Conservation (phyloP, 148 eudicot species). For the Silene latifolia region DNA sequence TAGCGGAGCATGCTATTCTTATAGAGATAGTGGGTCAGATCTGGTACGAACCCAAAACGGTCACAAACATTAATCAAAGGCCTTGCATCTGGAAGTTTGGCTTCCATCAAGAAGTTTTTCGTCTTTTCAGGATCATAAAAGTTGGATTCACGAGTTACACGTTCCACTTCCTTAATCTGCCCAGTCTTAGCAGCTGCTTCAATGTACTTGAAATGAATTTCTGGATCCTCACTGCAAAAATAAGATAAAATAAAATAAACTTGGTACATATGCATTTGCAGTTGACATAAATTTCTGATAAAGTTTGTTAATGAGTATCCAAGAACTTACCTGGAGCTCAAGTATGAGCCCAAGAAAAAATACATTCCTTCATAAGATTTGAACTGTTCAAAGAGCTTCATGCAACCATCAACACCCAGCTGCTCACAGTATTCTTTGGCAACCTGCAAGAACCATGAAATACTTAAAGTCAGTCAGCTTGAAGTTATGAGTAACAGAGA, state of each 20-base stretch:
- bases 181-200: constrained; percentile 99
- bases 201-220: constrained; percentile 93
- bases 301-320: background rate
- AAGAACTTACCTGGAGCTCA: constrained; percentile 76
- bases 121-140: constrained; percentile 93
- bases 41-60: constrained; percentile 94
- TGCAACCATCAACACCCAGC: constrained; percentile 80
- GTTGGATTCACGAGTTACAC: constrained; percentile 93
- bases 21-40: constrained; percentile 91
- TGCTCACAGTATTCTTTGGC: constrained; percentile 96
- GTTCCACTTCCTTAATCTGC: constrained; percentile 96
- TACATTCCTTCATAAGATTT: constrained; percentile 93
- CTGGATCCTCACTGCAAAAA: constrained; percentile 84
- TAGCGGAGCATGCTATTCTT: constrained; percentile 92
- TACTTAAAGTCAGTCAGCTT: background rate
- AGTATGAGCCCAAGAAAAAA: constrained; percentile 87
- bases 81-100: constrained; percentile 96
- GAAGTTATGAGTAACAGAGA: too few species aligned
- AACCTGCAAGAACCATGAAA: constrained; percentile 48
- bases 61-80: constrained; percentile 96
- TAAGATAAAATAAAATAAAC: background rate
- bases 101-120: constrained; percentile 94
- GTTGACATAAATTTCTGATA: background rate
- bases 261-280: too few species aligned
- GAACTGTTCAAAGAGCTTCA: constrained; percentile 93